Base-by-base conservation (phyloP, 331 rosid genomes). In the Stylosanthes scabra region DNA sequence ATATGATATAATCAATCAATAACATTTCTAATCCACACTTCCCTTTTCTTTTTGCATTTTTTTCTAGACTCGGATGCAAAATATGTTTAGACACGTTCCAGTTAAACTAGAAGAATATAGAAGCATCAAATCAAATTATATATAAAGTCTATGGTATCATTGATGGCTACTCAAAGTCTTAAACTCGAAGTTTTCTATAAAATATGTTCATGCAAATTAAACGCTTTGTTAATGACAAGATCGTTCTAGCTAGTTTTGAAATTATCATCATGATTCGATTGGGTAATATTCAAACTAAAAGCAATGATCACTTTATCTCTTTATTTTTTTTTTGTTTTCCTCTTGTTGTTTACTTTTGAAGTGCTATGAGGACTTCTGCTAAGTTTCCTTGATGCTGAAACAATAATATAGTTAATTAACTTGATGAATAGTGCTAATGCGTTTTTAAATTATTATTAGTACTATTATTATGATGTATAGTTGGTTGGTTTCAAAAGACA, bases 211-310 rank as follows among this genome's bases (percentile, higher is more conserved):
- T 39, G 70, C 65, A 54, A 7, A 20, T 20, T 20, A 20, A 20
- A 20, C 11, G 28, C 51, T 44, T 60, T 39, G 46, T 28, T 74
- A 62, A 56, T 8, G 28, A 34, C 12, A 40, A 16, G 51, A 10
- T 15, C 54, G 66, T 64, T 58, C 47, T 70, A 60, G 64, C 60
- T 71, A 66, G 59, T 52, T 75, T 70, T 63, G 60, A 29, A 56
- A 62, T 63, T 2, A 59, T 71, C 51, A 57, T 29, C 12, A 57
- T 20, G 25, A 20, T 31, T 31, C n/a, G 42, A 51, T 63, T n/a
- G 44, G 63, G n/a, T 37, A 55, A 28, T 58, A 46, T 51, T 51
- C 42, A 39, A 51, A 52, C 12, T 28, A 10, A 54, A 75, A 58
- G 45, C 37, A 40, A 15, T 31, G 3, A 31, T 34, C 58, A n/a